phyloP scores from a whole-genome alignment of 1,139 yeast species.

The Pichia sp. region DNA sequence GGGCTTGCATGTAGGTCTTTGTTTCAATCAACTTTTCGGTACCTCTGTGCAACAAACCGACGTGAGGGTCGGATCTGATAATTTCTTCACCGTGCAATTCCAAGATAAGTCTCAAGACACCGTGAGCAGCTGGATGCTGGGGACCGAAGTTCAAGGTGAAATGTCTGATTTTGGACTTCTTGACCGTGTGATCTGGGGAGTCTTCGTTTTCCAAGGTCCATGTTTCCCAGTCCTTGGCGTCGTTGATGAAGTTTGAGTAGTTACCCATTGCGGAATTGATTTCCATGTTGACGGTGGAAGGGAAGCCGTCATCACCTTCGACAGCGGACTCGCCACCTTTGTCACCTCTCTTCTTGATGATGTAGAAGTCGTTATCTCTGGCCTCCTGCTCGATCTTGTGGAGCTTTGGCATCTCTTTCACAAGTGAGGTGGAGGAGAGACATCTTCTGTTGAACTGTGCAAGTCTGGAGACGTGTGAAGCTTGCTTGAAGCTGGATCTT shows the following conservation, averaged over 20 bases:
- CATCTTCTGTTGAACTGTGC: slow-evolving; percentile 10
- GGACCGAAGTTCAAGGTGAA: slow-evolving; percentile 90
- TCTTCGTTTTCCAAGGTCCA: slow-evolving; percentile 33
- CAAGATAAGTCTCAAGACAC: slow-evolving; percentile 79
- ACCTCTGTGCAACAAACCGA: slow-evolving; percentile 83
- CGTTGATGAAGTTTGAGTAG: slow-evolving; percentile 32
- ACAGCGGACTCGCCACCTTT: slow-evolving; percentile 23
- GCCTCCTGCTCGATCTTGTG: slow-evolving; percentile 26
- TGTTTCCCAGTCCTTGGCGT: slow-evolving; percentile 32
- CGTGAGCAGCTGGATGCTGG: slow-evolving; percentile 95
- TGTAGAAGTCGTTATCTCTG: slow-evolving; percentile 30
- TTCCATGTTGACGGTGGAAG: slow-evolving; percentile 27
- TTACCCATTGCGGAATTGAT: slow-evolving; percentile 37
- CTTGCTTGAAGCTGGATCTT: slow-evolving; percentile 12
- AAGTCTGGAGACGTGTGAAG: slow-evolving; percentile 10
- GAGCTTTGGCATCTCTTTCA: slow-evolving; percentile 14
- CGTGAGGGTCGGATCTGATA: slow-evolving; percentile 83
- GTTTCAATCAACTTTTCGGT: slow-evolving; percentile 84
- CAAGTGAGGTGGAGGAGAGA: slow-evolving; percentile 7
- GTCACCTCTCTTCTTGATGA: slow-evolving; percentile 29
- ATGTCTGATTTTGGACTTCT: slow-evolving; percentile 63
- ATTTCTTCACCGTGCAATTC: slow-evolving; percentile 89
- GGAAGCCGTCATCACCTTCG: slow-evolving; percentile 24
- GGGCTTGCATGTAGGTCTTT: slow-evolving; percentile 80
- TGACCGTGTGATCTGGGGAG: slow-evolving; percentile 32